phyloP scores from a whole-genome alignment of 305 asterid genomes.

The Rubia peregrina region DNA sequence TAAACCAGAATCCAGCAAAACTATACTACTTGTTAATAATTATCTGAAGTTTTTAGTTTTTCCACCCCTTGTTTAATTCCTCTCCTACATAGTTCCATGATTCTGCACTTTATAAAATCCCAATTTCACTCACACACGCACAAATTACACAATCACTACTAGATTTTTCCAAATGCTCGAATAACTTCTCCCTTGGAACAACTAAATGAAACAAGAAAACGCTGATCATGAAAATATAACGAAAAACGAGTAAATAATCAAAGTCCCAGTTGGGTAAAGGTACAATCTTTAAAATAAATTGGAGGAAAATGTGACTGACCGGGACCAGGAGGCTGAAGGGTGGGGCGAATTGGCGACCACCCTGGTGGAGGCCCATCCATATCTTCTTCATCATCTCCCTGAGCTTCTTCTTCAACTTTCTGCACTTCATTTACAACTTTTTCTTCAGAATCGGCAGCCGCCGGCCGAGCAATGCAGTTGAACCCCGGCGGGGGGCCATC shows the following conservation, averaged over 20 bases:
- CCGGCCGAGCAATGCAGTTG: slow-evolving; percentile 31
- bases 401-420: background rate
- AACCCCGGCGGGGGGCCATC: slow-evolving; percentile 95
- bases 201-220: background rate
- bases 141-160: too few relatives aligned
- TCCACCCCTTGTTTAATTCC: too few relatives aligned
- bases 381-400: slow-evolving; percentile 11
- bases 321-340: slow-evolving; percentile 36
- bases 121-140: too few relatives aligned
- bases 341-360: slow-evolving; percentile 35
- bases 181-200: background rate
- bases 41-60: too few relatives aligned
- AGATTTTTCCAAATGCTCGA: too few relatives aligned
- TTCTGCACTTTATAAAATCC: too few relatives aligned
- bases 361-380: slow-evolving; percentile 77
- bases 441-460: background rate
- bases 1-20: background rate
- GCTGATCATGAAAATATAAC: background rate
- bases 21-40: background rate
- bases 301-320: slow-evolving; percentile 29
- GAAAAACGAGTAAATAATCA: background rate
- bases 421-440: slow-evolving; percentile 12
- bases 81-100: too few relatives aligned
- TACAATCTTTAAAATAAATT: background rate
- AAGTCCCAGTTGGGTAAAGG: background rate